Percentiles rank a stretch among this genome's conserved stretches.
Conservation (phyloP, 2,329 filamentous ascomycete genomes). For the Diaporthe velutina region DNA sequence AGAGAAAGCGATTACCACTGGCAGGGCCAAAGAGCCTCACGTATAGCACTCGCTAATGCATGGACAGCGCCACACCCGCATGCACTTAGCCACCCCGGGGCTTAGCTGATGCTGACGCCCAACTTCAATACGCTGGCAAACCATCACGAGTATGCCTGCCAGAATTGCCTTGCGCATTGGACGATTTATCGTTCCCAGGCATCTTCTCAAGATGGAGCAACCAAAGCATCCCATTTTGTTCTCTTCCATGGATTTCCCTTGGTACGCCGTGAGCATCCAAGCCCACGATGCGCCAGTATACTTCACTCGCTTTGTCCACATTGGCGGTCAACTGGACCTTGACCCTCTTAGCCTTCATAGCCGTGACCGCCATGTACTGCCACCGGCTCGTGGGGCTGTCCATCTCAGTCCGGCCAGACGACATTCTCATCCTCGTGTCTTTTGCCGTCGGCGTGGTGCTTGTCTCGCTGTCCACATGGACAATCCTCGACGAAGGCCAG, state of each 20-base stretch:
- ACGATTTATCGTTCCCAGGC: too few relatives aligned
- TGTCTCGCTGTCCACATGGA: constrained; percentile 11
- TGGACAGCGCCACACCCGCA: neutral
- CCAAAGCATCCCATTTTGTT: too few relatives aligned
- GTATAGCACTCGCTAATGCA: neutral
- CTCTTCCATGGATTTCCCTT: too few relatives aligned
- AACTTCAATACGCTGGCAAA: neutral
- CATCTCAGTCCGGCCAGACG: neutral
- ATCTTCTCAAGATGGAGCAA: neutral
- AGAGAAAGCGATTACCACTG: too few relatives aligned
- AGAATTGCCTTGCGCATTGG: neutral
- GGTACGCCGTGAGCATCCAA: too few relatives aligned
- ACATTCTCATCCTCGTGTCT: neutral
- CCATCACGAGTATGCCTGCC: neutral
- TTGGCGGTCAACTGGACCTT: constrained; percentile 29
- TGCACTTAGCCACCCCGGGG: neutral
- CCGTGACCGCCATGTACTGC: neutral
- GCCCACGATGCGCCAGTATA: neutral
- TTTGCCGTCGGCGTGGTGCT: constrained; percentile 3
- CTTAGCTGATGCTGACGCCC: neutral
- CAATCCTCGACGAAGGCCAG: constrained; percentile 27
- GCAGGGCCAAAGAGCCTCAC: neutral
- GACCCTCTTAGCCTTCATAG: constrained; percentile 18
- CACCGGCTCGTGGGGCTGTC: too few relatives aligned
- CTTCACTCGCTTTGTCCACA: constrained; percentile 22